Evolutionary conservation across 345 rosid genomes (phyloP).

Genomic region (Eucalyptus pauciflora): DNA sequence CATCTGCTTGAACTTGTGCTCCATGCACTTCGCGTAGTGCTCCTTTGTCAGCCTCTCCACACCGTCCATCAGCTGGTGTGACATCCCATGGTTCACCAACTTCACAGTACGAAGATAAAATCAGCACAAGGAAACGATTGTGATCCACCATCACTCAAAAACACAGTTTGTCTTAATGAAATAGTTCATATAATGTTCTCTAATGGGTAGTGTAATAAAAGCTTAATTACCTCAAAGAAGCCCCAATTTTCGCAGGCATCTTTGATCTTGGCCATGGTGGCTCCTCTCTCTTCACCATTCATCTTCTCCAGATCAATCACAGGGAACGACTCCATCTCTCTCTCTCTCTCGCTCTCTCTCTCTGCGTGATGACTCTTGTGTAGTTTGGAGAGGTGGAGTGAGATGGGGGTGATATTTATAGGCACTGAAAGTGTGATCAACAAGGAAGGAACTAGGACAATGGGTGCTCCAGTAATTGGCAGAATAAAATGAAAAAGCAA

Average conservation of each 20-base stretch:
- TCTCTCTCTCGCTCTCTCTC: neutral
- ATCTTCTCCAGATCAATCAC: slow-evolving; percentile 51
- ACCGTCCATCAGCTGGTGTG: slow-evolving; percentile 51
- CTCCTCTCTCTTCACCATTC: slow-evolving; percentile 44
- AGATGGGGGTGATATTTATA: slow-evolving; percentile 34
- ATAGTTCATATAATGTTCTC: neutral
- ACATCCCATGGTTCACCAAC: slow-evolving; percentile 68
- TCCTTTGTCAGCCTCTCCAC: slow-evolving; percentile 63
- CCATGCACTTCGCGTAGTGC: slow-evolving; percentile 56
- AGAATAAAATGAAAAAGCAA: neutral
- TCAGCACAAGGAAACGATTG: neutral
- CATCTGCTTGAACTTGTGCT: slow-evolving; percentile 61
- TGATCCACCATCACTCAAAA: neutral
- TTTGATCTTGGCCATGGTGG: slow-evolving; percentile 45
- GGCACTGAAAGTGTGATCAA: slow-evolving; percentile 5
- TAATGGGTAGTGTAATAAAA: neutral
- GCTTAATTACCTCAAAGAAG: slow-evolving; percentile 59
- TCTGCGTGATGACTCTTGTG: neutral
- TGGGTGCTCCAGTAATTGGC: neutral
- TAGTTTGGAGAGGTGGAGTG: slow-evolving; percentile 3
- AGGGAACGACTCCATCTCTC: slow-evolving; percentile 50
- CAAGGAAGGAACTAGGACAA: neutral
- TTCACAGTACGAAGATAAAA: neutral
- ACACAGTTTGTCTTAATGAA: neutral
- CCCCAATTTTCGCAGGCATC: slow-evolving; percentile 86